Percentiles rank a stretch among this genome's conserved stretches.
Conservation (phyloP, 805 yeast genomes). For the Pichia eremophila region DNA sequence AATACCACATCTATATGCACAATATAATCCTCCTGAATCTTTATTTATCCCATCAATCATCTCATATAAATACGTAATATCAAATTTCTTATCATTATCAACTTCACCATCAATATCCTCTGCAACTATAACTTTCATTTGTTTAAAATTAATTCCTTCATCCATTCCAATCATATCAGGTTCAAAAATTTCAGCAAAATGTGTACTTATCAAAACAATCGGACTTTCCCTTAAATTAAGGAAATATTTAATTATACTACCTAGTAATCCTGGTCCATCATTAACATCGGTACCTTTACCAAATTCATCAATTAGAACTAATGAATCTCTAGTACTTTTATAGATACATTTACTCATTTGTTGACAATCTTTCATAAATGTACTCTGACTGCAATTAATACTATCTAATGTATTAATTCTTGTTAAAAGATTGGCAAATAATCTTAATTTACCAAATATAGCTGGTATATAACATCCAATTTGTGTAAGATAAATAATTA, state of each 20-base stretch:
- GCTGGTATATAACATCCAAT: slow-evolving; percentile 51
- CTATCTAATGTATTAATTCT: slow-evolving; percentile 35
- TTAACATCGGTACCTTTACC: slow-evolving; percentile 43
- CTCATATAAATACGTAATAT: slow-evolving; percentile 27
- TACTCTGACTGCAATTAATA: slow-evolving; percentile 32
- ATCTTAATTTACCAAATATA: slow-evolving; percentile 31
- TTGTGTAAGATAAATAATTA: slow-evolving; percentile 41
- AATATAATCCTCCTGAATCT: slow-evolving; percentile 30
- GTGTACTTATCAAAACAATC: slow-evolving; percentile 30
- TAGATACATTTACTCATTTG: slow-evolving; percentile 26
- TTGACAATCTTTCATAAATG: slow-evolving; percentile 41
- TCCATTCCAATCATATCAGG: slow-evolving; percentile 13
- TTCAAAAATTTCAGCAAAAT: slow-evolving; percentile 34
- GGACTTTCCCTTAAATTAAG: slow-evolving; percentile 15
- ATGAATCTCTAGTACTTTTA: slow-evolving; percentile 33
- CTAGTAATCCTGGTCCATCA: slow-evolving; percentile 38
- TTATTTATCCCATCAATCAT: slow-evolving; percentile 25
- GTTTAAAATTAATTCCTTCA: slow-evolving; percentile 16
- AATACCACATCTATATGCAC: slow-evolving; percentile 27
- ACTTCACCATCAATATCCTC: not conserved
- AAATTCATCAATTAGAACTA: slow-evolving; percentile 43
- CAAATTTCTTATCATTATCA: slow-evolving; percentile 5
- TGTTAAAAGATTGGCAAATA: slow-evolving; percentile 34
- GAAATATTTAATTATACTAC: slow-evolving; percentile 27
- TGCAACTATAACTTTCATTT: slow-evolving; percentile 16